These are phyloP conservation scores for Plasmodium berghei DNA, from an alignment of 169 alveolate genomes.

Conservation along the genomic window DNA sequence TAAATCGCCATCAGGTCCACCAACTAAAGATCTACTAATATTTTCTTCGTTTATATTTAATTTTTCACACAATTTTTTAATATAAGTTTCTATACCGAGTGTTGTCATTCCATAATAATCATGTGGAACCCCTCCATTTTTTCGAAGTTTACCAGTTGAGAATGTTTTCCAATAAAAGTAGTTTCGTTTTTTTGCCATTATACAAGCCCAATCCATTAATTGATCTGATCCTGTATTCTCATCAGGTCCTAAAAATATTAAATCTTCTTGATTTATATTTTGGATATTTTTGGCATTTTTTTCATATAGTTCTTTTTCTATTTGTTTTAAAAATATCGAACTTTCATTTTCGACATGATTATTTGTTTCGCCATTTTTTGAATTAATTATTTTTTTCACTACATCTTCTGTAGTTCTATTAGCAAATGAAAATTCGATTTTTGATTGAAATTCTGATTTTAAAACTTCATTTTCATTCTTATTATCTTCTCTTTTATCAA, in stretches of 20 bases:
- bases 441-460: no score
- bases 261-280: constrained; percentile 3
- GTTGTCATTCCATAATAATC: constrained; percentile 93
- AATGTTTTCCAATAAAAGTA: constrained; percentile 87
- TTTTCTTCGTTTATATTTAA: constrained; percentile 80
- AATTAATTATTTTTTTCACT: no score
- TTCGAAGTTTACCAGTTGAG: constrained; percentile 90
- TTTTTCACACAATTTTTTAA: constrained; percentile 80
- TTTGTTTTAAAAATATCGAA: background rate
- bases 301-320: constrained; percentile 45
- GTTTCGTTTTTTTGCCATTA: constrained; percentile 84
- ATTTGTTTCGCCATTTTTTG: no score
- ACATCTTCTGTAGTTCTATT: background rate
- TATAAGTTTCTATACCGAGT: constrained; percentile 80
- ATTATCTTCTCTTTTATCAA: background rate
- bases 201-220: constrained; percentile 90
- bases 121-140: constrained; percentile 92
- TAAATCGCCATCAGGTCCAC: constrained; percentile 94
- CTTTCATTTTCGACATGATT: no score
- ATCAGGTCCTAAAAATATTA: constrained; percentile 84
- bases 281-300: background rate
- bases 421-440: background rate
- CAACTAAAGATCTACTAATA: constrained; percentile 88
- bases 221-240: constrained; percentile 90
- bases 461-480: background rate